Evolutionary conservation across 23 red algal genomes (phyloP).

Genomic region (Gracilariopsis chorda): DNA sequence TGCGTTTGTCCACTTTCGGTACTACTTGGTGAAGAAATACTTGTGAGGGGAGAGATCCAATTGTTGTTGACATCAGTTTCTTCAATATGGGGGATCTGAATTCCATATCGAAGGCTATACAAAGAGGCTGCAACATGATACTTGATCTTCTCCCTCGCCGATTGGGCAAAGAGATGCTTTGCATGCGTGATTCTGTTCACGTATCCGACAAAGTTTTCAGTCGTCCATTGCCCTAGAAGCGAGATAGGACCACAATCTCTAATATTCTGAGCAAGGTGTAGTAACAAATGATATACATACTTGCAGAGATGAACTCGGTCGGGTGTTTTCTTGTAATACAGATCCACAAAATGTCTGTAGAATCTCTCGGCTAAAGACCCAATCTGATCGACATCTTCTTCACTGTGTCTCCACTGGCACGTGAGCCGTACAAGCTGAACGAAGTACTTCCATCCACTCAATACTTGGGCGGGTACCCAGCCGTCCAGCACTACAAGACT

Average conservation of each 20-base stretch:
- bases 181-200: not conserved
- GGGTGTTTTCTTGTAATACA: not conserved
- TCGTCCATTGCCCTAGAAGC: not conserved
- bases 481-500: not conserved
- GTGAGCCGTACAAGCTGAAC: not conserved
- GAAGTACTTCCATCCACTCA: not conserved
- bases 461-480: not conserved
- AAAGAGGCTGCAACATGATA: not conserved
- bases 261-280: not conserved
- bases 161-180: not conserved
- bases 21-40: too few species aligned
- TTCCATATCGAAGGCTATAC: not conserved
- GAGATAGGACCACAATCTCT: not conserved
- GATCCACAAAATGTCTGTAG: not conserved
- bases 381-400: not conserved
- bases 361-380: not conserved
- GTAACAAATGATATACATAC: not conserved
- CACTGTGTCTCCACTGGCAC: not conserved
- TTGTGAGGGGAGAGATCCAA: too few species aligned
- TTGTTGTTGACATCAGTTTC: too few species aligned
- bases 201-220: not conserved
- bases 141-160: not conserved
- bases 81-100: not conserved
- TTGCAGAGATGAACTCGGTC: not conserved
- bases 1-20: too few species aligned